These are phyloP conservation scores for Solanum etuberosum DNA, from an alignment of 257 asterid species.

Conservation along the genomic window DNA sequence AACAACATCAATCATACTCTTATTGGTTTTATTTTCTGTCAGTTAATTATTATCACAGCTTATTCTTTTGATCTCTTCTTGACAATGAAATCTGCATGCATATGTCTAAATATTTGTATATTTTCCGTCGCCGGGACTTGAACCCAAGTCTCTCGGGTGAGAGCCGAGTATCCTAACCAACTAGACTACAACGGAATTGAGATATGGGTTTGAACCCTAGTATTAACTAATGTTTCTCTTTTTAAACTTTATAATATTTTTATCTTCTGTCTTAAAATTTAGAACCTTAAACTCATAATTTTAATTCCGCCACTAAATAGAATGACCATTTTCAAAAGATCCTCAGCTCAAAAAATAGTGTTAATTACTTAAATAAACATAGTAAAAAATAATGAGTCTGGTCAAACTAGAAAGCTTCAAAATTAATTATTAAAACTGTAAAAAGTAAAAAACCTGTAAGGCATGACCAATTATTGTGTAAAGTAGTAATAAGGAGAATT, in stretches of 20 bases:
- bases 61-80: neutral
- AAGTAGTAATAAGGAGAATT: neutral
- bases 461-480: neutral
- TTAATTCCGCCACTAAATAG: too few relatives aligned
- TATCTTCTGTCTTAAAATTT: too few relatives aligned
- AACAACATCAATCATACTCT: neutral
- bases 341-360: rapidly evolving
- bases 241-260: too few relatives aligned
- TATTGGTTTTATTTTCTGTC: neutral
- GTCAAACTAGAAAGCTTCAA: neutral
- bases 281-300: neutral
- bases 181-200: constrained; percentile 92
- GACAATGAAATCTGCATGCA: neutral
- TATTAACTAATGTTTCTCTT: too few relatives aligned
- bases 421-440: neutral
- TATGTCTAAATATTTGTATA: neutral
- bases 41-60: neutral
- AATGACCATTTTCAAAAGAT: too few relatives aligned
- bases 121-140: constrained; percentile 69
- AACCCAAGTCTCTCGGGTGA: constrained; percentile 98
- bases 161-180: constrained; percentile 97
- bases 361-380: neutral
- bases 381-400: neutral
- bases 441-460: neutral
- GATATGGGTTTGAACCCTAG: rapidly evolving